Conservation (phyloP, 2,329 filamentous ascomycete species). For the Venturia asperata region DNA sequence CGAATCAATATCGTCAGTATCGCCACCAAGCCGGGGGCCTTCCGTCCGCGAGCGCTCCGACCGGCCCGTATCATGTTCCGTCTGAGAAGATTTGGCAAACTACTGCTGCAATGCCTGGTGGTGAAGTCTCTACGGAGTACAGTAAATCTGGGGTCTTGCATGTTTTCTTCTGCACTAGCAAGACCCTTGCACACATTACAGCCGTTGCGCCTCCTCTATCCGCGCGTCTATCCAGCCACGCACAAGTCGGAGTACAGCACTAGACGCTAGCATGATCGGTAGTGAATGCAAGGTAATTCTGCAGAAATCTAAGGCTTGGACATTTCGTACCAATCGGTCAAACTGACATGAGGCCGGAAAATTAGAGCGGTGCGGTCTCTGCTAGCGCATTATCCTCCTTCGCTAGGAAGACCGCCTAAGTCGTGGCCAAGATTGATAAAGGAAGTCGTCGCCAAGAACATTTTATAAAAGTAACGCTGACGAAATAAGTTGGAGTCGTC, state of each 20-base stretch:
- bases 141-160: not conserved
- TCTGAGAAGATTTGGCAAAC: not conserved
- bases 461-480: not conserved
- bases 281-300: not conserved
- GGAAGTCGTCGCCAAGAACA: not conserved
- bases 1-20: not conserved
- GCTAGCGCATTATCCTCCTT: not conserved
- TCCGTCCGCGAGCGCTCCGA: not conserved
- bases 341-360: not conserved
- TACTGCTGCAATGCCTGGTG: too few species aligned
- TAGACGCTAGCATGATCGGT: not conserved
- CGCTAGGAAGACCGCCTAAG: not conserved
- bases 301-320: not conserved
- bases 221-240: not conserved
- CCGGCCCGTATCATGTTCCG: not conserved
- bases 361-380: not conserved
- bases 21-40: constrained; percentile 3
- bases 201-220: not conserved
- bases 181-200: not conserved
- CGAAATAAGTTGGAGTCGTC: not conserved
- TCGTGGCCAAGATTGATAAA: not conserved
- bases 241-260: not conserved
- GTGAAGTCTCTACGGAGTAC: too few species aligned
- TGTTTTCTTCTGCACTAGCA: not conserved
- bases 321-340: not conserved